A percentile compares a stretch with the other conserved stretches of the same genome.
phyloP scores from a whole-genome alignment of 139 green algal genomes.

The Zygnema circumcarinatum region DNA sequence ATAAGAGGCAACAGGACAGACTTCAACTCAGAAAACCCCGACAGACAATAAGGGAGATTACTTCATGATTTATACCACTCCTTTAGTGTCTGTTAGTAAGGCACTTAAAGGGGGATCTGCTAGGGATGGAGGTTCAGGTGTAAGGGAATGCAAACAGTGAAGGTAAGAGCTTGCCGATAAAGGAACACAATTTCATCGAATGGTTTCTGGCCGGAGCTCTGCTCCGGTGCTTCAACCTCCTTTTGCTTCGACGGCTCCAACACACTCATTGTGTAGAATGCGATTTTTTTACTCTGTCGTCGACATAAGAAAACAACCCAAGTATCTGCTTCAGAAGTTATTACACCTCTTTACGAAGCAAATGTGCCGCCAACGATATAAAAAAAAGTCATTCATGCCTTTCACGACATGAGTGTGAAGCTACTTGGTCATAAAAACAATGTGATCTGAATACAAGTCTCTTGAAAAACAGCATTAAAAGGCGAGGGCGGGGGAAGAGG shows the following conservation, averaged over 20 bases:
- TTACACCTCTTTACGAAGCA: background rate
- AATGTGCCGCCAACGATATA: background rate
- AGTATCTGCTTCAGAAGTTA: background rate
- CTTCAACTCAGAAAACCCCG: background rate
- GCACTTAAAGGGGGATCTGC: background rate
- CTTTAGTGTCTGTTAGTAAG: background rate
- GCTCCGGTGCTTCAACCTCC: background rate
- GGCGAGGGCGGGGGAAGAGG: too few species aligned
- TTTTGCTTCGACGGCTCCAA: background rate
- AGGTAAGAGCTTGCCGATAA: slow-evolving; percentile 1
- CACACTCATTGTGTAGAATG: slow-evolving; percentile 45
- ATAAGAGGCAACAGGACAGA: background rate
- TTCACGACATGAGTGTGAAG: background rate
- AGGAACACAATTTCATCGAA: slow-evolving; percentile 31
- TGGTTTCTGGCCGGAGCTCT: background rate
- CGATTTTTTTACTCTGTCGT: slow-evolving; percentile 19
- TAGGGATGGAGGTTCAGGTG: background rate
- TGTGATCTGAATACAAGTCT: background rate
- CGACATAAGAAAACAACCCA: slow-evolving; percentile 1
- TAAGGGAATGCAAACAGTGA: background rate
- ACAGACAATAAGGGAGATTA: background rate
- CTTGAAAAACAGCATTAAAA: background rate
- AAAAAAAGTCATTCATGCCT: background rate
- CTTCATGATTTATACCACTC: background rate
- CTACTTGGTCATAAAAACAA: too few species aligned